Percentiles rank a stretch among this genome's conserved stretches.
Conservation (phyloP, 768 basidiomycete genomes). For the Amanita exitialis region DNA sequence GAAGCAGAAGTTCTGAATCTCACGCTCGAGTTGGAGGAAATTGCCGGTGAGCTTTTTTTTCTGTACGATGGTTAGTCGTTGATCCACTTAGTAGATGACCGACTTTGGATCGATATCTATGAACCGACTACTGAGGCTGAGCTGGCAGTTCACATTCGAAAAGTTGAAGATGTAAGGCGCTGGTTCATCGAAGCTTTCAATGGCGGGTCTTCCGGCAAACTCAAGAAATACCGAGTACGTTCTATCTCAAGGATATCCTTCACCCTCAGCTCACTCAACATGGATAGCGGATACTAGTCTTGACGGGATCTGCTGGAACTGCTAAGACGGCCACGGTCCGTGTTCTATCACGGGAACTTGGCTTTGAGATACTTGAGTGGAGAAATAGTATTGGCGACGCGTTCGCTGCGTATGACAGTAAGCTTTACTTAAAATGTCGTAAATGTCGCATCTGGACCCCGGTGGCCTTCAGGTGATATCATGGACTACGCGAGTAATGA, state of each 20-base stretch:
- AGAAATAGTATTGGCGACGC: constrained; percentile 52
- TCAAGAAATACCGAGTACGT: constrained; percentile 68
- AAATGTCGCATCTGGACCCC: background rate
- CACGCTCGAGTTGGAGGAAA: background rate
- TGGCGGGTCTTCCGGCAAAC: constrained; percentile 50
- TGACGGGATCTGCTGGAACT: constrained; percentile 85
- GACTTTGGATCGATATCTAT: constrained; percentile 56
- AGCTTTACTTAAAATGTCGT: background rate
- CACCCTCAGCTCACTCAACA: background rate
- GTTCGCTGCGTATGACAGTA: constrained; percentile 12
- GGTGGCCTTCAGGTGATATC: background rate
- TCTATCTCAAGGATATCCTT: background rate
- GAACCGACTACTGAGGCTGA: constrained; percentile 56
- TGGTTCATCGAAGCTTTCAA: constrained; percentile 71
- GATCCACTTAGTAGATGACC: constrained; percentile 19
- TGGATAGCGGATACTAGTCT: constrained; percentile 64
- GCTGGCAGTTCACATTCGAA: constrained; percentile 70
- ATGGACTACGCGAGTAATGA: background rate
- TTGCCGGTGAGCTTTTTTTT: background rate
- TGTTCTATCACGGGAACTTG: constrained; percentile 64
- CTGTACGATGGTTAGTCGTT: background rate
- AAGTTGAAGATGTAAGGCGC: constrained; percentile 66
- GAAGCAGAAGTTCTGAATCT: constrained; percentile 7
- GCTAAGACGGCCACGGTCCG: constrained; percentile 85
- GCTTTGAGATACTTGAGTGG: constrained; percentile 83